A percentile compares a stretch with the other conserved stretches of the same genome.
These are phyloP conservation scores for Metarhizium humberi DNA, from an alignment of 2,329 filamentous ascomycete genomes.

Conservation along the genomic window DNA sequence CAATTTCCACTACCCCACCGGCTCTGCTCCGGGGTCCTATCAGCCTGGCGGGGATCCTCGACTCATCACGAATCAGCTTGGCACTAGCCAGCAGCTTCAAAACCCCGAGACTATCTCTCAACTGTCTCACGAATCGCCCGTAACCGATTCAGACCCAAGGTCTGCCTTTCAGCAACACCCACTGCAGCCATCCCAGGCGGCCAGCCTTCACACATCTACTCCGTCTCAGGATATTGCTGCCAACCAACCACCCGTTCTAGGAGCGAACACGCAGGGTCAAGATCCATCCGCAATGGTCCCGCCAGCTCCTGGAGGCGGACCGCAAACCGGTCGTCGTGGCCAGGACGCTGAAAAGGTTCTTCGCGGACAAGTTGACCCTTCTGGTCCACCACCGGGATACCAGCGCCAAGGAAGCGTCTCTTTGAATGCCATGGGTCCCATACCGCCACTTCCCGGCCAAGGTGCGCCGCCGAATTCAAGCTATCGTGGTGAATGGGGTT, in stretches of 20 bases:
- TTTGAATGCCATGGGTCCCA: conserved; percentile 31
- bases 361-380: conserved; percentile 32
- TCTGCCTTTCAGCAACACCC: conserved; percentile 34
- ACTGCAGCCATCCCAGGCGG: conserved; percentile 32
- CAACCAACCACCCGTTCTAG: not conserved
- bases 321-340: conserved; percentile 34
- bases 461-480: conserved; percentile 19
- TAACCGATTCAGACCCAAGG: conserved; percentile 37
- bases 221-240: conserved; percentile 22
- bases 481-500: conserved; percentile 30
- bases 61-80: conserved; percentile 25
- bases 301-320: conserved; percentile 27
- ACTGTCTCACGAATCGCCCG: conserved; percentile 51
- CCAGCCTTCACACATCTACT: conserved; percentile 27
- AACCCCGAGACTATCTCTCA: conserved; percentile 55
- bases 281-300: conserved; percentile 37
- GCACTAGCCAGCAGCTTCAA: conserved; percentile 22
- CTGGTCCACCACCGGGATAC: conserved; percentile 41
- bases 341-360: conserved; percentile 40
- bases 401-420: conserved; percentile 41
- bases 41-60: conserved; percentile 28
- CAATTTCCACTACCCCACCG: conserved; percentile 8
- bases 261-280: conserved; percentile 10
- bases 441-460: conserved; percentile 30
- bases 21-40: conserved; percentile 14